phyloP scores from a whole-genome alignment of 768 basidiomycete genomes.

The Amanita fuliginea region DNA sequence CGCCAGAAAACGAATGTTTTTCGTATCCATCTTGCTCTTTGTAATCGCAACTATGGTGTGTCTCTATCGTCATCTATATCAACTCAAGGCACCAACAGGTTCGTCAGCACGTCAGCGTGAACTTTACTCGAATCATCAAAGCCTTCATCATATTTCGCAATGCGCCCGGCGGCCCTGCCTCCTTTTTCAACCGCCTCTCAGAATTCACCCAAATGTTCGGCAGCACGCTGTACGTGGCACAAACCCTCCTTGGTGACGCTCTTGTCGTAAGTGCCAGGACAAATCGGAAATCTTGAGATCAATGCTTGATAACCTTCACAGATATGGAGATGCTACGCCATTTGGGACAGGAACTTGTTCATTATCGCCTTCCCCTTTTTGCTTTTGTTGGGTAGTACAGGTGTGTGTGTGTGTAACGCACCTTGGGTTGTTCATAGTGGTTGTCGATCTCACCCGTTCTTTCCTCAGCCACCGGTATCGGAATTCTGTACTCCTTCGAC shows the following conservation, averaged over 20 bases:
- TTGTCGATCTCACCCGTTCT: too few relatives aligned
- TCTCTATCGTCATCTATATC: not conserved
- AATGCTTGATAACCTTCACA: constrained; percentile 5
- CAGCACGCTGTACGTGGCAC: constrained; percentile 20
- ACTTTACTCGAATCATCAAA: constrained; percentile 19
- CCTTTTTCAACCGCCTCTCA: constrained; percentile 18
- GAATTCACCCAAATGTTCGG: constrained; percentile 20
- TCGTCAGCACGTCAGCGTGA: constrained; percentile 19
- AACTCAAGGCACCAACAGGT: not conserved
- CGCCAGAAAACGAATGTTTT: constrained; percentile 17
- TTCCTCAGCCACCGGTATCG: constrained; percentile 14
- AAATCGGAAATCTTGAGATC: too few relatives aligned
- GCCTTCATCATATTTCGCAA: constrained; percentile 18
- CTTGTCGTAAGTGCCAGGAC: constrained; percentile 12
- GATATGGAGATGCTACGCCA: constrained; percentile 20
- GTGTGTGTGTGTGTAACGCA: constrained; percentile 10
- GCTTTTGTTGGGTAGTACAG: constrained; percentile 18
- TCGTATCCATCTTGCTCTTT: constrained; percentile 17
- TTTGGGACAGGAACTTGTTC: constrained; percentile 15
- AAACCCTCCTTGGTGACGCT: constrained; percentile 23
- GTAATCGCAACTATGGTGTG: constrained; percentile 18
- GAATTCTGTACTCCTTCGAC: constrained; percentile 16
- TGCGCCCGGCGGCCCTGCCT: constrained; percentile 12
- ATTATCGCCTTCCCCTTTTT: constrained; percentile 16
- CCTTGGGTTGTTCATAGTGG: not conserved